These are phyloP conservation scores for Tolypocladium capitatum DNA, from an alignment of 2,329 filamentous ascomycete species.

Conservation along the genomic window DNA sequence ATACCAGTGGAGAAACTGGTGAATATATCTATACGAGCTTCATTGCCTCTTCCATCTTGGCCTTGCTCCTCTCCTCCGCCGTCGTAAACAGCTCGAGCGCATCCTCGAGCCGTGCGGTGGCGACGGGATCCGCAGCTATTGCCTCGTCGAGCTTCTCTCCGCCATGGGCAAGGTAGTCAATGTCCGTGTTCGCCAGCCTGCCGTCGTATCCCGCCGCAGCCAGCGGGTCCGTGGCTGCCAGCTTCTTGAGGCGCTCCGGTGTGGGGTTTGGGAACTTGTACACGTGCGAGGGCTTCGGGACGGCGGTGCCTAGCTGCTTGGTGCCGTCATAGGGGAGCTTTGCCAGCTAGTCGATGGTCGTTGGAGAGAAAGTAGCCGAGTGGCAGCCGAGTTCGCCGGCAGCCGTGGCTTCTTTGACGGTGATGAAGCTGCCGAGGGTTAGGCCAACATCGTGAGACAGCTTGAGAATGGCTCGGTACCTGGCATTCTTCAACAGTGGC, in stretches of 20 bases:
- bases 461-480: constrained; percentile 1
- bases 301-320: constrained; percentile 23
- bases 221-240: constrained; percentile 26
- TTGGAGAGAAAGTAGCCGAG: constrained; percentile 29
- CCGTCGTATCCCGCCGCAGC: constrained; percentile 23
- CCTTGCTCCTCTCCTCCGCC: constrained; percentile 23
- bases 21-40: not conserved
- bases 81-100: constrained; percentile 27
- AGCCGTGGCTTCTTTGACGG: not conserved
- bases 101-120: constrained; percentile 21
- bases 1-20: not conserved
- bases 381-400: constrained; percentile 30
- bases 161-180: constrained; percentile 32
- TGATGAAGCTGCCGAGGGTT: not conserved
- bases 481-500: constrained; percentile 33
- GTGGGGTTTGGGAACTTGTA: constrained; percentile 21
- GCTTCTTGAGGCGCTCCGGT: constrained; percentile 19
- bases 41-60: constrained; percentile 18
- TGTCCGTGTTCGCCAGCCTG: constrained; percentile 22
- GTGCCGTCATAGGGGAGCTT: constrained; percentile 21
- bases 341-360: constrained; percentile 23
- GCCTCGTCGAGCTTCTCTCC: constrained; percentile 28
- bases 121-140: constrained; percentile 24
- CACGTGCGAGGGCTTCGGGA: constrained; percentile 25
- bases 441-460: not conserved